Base-by-base conservation (phyloP, 768 basidiomycete species). In the Hericium erinaceus region DNA sequence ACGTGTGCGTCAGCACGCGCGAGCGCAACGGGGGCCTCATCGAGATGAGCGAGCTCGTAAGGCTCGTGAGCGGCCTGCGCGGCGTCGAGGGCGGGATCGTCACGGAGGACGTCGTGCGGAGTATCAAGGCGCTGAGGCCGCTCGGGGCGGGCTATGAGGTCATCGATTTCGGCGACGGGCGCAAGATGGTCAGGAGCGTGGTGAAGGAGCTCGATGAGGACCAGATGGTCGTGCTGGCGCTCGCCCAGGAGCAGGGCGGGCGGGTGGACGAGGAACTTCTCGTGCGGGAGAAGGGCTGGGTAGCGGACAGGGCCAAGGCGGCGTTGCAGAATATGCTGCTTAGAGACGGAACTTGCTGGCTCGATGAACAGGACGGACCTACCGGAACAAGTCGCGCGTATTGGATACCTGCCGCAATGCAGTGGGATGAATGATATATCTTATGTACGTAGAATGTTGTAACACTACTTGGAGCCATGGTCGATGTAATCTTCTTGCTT, bases 11-110 rank as follows among this genome's bases (percentile, higher is more conserved):
- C 48, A 88, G 82, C 73, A 94, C 90, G 15, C 77, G 92, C 57
- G 89, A 90, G 63, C 75, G 85, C 48, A 98, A 98, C 65, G 97
- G 97, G 0, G 97, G 97, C 0, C 72, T 99, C 54, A 92, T 99
- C 51, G 88, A 90, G 65, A 81, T 98, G 77, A 77, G 78, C 6
- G 94, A 98, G 69, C 77, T 98, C 48, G 74, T 97, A 24, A 73
- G 87, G 55, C 77, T 92, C 57, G 81, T 99, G 57, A 81, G 80
- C 61, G 84, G 82, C 68, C 73, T 98, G 41, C 78, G 95, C 16
- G 85, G 85, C 4, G 80, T 87, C 20, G 73, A 75, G 57, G 81
- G 77, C 39, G 84, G 81, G n/a, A 76, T 73, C 2, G 81, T 98
- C 58, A 90, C 90, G 1, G 87, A 91, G 53, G 94, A 98, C 69